phyloP scores from a whole-genome alignment of 176 grass and related monocot species.

The Elymus sibiricus region DNA sequence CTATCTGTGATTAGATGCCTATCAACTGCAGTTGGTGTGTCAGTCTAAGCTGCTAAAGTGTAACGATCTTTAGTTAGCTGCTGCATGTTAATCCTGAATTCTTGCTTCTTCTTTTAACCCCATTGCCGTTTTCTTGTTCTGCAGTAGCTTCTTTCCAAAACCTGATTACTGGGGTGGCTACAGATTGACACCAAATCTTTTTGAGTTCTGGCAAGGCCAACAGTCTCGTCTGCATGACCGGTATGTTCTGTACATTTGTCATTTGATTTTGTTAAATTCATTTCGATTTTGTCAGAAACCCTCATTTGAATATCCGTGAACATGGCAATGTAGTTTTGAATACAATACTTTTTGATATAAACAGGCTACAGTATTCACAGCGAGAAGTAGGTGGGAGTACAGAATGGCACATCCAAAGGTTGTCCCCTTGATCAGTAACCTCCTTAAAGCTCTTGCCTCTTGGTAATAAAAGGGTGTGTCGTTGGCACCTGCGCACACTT shows the following conservation, averaged over 20 bases:
- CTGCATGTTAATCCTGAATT: neutral
- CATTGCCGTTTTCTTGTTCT: constrained; percentile 10
- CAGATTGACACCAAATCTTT: constrained; percentile 68
- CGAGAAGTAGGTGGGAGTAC: constrained; percentile 41
- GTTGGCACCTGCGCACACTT: neutral
- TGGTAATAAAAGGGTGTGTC: constrained; percentile 28
- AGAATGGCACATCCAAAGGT: constrained; percentile 74
- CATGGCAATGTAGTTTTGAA: neutral
- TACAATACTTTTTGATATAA: constrained; percentile 1
- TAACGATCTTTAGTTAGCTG: neutral
- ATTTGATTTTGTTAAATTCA: neutral
- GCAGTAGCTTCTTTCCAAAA: constrained; percentile 71
- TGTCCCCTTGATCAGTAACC: constrained; percentile 50
- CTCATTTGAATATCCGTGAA: neutral
- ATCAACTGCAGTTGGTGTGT: neutral
- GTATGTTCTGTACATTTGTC: constrained; percentile 29
- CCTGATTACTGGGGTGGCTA: constrained; percentile 90
- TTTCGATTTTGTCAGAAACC: neutral
- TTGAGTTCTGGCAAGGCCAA: constrained; percentile 99
- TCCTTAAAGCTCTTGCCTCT: constrained; percentile 28
- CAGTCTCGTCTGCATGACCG: constrained; percentile 87
- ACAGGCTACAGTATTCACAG: constrained; percentile 61
- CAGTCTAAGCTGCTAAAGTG: neutral
- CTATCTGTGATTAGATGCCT: neutral
- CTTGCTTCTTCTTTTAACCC: neutral